phyloP scores from a whole-genome alignment of 208 protist genomes.

The Leishmania amazonensis region DNA sequence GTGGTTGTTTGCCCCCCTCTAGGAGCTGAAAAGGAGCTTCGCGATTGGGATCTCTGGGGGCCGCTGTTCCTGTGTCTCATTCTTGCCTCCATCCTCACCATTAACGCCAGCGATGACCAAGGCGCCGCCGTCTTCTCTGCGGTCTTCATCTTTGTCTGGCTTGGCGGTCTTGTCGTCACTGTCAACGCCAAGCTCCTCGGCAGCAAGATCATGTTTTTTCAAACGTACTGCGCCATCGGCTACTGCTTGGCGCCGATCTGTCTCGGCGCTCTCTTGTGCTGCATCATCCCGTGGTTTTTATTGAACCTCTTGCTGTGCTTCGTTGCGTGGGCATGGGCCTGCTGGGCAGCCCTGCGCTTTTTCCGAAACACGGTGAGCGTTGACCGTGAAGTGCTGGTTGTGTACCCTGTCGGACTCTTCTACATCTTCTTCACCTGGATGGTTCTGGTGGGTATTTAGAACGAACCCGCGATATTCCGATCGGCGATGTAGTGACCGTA shows the following conservation, averaged over 20 bases:
- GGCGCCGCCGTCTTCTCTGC: conserved; percentile 79
- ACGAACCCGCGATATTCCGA: background rate
- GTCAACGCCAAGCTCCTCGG: conserved; percentile 94
- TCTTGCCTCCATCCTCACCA: conserved; percentile 70
- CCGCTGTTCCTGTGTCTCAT: conserved; percentile 91
- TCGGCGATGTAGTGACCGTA: too few species aligned
- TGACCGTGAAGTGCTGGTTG: conserved; percentile 64
- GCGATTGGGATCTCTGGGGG: conserved; percentile 93
- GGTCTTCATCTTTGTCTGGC: conserved; percentile 91
- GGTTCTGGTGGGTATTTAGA: conserved; percentile 59
- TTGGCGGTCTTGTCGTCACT: conserved; percentile 87
- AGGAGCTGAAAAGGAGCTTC: conserved; percentile 47
- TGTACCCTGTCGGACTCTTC: conserved; percentile 94
- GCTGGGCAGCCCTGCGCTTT: conserved; percentile 91
- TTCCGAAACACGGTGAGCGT: conserved; percentile 60
- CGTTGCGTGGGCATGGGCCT: conserved; percentile 77
- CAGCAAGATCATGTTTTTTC: conserved; percentile 93
- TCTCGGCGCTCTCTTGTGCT: conserved; percentile 49
- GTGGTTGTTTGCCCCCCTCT: conserved; percentile 69
- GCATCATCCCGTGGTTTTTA: conserved; percentile 38
- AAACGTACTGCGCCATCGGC: conserved; percentile 94
- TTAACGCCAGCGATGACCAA: conserved; percentile 39
- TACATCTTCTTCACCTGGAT: conserved; percentile 93
- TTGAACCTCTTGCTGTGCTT: conserved; percentile 63
- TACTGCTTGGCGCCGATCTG: conserved; percentile 93